Evolutionary conservation across 805 yeast species (phyloP).

Genomic region (Candida suzukii): DNA sequence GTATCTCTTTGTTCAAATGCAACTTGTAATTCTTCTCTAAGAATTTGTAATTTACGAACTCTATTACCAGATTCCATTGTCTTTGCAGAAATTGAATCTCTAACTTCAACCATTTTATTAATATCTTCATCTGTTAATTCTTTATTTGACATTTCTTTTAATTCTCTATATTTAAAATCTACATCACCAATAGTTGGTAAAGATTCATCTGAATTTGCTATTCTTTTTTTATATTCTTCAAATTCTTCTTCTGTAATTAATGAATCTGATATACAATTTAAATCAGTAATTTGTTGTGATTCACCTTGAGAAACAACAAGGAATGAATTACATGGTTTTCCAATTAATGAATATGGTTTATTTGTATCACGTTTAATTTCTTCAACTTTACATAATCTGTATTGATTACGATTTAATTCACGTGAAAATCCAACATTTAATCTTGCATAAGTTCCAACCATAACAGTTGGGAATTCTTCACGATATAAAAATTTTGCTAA

Average conservation of each 20-base stretch:
- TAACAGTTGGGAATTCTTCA: constrained; percentile 67
- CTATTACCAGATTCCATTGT: constrained; percentile 61
- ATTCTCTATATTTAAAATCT: constrained; percentile 54
- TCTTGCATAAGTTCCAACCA: constrained; percentile 72
- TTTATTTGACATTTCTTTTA: constrained; percentile 55
- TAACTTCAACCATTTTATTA: constrained; percentile 68
- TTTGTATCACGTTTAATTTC: constrained; percentile 39
- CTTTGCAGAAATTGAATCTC: constrained; percentile 51
- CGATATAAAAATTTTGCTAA: constrained; percentile 72
- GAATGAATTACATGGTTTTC: constrained; percentile 40
- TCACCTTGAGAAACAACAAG: constrained; percentile 78
- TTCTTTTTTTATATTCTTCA: constrained; percentile 55
- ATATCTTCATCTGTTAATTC: constrained; percentile 68
- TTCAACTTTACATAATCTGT: constrained; percentile 79
- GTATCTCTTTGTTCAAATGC: constrained; percentile 56
- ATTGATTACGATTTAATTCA: constrained; percentile 54
- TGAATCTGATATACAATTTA: constrained; percentile 75
- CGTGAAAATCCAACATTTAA: constrained; percentile 73
- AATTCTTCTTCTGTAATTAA: constrained; percentile 67
- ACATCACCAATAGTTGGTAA: constrained; percentile 62
- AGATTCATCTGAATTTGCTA: constrained; percentile 47
- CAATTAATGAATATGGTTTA: constrained; percentile 35
- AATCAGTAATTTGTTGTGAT: constrained; percentile 65
- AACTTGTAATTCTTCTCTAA: constrained; percentile 67
- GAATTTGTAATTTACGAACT: constrained; percentile 64